Evolutionary conservation across 129 eudicot species (phyloP).

Genomic region (Centaurea solstitialis): DNA sequence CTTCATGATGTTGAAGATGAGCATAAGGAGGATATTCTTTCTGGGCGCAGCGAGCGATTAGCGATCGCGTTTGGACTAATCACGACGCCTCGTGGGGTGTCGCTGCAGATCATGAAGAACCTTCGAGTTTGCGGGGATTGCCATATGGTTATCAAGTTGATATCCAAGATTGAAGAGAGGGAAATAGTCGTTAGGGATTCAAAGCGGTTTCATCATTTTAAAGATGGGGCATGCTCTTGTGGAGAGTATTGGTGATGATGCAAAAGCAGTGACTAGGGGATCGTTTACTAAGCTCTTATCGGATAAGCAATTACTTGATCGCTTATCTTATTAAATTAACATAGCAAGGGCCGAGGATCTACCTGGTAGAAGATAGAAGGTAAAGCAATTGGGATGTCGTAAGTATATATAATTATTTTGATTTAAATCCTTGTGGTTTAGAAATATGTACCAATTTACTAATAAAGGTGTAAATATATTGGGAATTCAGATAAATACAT

Average conservation of each 20-base stretch:
- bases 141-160: conserved; percentile 79
- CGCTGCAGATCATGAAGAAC: conserved; percentile 76
- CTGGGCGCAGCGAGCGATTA: conserved; percentile 82
- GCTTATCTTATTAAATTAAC: too few relatives aligned
- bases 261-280: too few relatives aligned
- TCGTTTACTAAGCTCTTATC: too few relatives aligned
- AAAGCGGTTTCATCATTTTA: conserved; percentile 82
- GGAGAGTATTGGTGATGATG: conserved; percentile 84
- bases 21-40: conserved; percentile 76
- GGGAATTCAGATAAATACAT: too few relatives aligned
- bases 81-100: conserved; percentile 50
- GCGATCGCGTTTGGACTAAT: conserved; percentile 92
- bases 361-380: too few relatives aligned
- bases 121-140: conserved; percentile 96
- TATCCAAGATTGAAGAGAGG: conserved; percentile 76
- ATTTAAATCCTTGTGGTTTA: too few relatives aligned
- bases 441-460: too few relatives aligned
- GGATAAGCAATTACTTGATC: too few relatives aligned
- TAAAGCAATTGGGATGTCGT: too few relatives aligned
- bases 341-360: too few relatives aligned
- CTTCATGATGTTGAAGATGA: conserved; percentile 97
- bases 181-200: conserved; percentile 86
- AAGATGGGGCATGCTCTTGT: conserved; percentile 78
- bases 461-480: too few relatives aligned
- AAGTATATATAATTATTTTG: too few relatives aligned